Percentiles rank a stretch among this genome's conserved stretches.
phyloP scores from a whole-genome alignment of 83 land plant genomes.

The Isoetes engelmannii region DNA sequence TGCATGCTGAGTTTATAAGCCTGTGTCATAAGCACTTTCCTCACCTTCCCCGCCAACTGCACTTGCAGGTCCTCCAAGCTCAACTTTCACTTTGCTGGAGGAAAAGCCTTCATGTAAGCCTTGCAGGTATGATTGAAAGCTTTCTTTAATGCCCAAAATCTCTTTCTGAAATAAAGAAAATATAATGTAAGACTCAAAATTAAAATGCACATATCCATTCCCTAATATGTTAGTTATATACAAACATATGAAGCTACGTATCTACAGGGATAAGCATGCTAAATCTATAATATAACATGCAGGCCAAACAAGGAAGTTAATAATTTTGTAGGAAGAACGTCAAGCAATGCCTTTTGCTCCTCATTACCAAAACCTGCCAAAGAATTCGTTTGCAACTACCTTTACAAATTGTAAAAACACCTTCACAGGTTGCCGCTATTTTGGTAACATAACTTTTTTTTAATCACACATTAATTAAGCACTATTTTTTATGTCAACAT shows the following conservation, averaged over 20 bases:
- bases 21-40: neutral
- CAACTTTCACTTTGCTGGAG: conserved; percentile 17
- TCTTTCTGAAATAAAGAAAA: conserved; percentile 17
- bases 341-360: too few species aligned
- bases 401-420: too few species aligned
- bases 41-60: conserved; percentile 29
- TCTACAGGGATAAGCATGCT: neutral
- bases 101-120: conserved; percentile 22
- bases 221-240: neutral
- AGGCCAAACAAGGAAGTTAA: neutral
- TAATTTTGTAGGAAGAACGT: too few species aligned
- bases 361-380: too few species aligned
- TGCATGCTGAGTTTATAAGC: too few species aligned
- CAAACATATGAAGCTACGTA: neutral
- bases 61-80: conserved; percentile 32
- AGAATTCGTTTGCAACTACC: too few species aligned
- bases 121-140: conserved; percentile 12
- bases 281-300: neutral
- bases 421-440: too few species aligned
- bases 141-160: conserved; percentile 16
- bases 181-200: neutral
- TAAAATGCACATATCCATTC: too few species aligned
- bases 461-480: too few species aligned
- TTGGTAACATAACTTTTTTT: too few species aligned
- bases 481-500: too few species aligned